Conservation (phyloP, 148 eudicot species). For the Rhododendron simsii region DNA sequence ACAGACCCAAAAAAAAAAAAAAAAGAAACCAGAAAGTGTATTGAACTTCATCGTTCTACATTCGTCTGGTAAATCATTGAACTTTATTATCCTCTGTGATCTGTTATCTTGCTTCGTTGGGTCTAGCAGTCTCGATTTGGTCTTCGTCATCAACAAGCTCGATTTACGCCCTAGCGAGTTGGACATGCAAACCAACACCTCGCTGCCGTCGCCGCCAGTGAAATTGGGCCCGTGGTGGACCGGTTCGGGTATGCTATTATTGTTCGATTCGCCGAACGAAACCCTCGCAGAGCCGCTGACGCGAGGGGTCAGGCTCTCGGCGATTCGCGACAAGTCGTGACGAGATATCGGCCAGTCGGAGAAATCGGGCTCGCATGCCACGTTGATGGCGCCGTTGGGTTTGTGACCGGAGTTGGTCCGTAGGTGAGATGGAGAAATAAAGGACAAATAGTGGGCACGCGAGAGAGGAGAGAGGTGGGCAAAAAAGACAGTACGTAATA, state of each 20-base stretch:
- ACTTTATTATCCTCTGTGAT: conserved; percentile 36
- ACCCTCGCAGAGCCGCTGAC: conserved; percentile 18
- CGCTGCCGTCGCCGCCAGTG: conserved; percentile 29
- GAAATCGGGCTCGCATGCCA: not conserved
- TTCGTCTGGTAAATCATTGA: conserved; percentile 76
- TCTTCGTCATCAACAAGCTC: conserved; percentile 37
- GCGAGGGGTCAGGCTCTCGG: conserved; percentile 31
- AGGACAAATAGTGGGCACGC: no score
- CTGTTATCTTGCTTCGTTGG: conserved; percentile 45
- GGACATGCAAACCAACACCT: conserved; percentile 53
- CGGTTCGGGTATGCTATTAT: conserved; percentile 1
- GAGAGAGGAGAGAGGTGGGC: no score
- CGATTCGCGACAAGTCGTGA: conserved; percentile 9
- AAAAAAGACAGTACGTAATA: no score
- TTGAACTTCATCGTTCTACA: conserved; percentile 52
- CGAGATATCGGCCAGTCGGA: conserved; percentile 19
- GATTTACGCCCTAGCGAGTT: conserved; percentile 48
- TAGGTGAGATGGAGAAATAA: no score
- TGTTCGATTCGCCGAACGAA: conserved; percentile 32
- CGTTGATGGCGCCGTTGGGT: not conserved
- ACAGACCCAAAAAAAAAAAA: no score
- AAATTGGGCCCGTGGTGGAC: conserved; percentile 16
- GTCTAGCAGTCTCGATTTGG: conserved; percentile 78
- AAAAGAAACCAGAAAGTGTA: conserved; percentile 20
- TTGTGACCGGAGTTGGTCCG: no score